Conservation (phyloP, 345 rosid species). For the Punica granatum region DNA sequence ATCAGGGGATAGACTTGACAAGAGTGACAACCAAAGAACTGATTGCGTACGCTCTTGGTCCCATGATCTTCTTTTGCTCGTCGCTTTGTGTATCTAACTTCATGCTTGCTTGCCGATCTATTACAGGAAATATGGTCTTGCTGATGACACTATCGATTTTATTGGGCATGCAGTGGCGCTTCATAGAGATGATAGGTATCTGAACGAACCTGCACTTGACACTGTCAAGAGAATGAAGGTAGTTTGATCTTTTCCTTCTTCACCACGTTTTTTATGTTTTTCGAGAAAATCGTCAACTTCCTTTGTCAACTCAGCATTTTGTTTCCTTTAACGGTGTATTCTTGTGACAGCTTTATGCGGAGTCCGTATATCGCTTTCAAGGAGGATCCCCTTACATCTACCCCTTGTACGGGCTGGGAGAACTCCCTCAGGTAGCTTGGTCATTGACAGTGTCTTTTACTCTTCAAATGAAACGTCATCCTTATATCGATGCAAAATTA, state of each 20-base stretch:
- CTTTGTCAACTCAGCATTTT: neutral
- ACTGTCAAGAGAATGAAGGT: slow-evolving; percentile 98
- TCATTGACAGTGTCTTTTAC: neutral
- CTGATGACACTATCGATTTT: slow-evolving; percentile 74
- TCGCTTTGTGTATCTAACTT: neutral
- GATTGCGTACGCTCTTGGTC: slow-evolving; percentile 60
- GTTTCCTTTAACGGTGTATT: neutral
- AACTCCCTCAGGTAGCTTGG: slow-evolving; percentile 81
- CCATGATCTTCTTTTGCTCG: neutral
- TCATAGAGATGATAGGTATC: slow-evolving; percentile 77
- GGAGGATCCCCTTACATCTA: slow-evolving; percentile 97
- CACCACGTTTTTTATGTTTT: neutral
- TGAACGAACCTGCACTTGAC: slow-evolving; percentile 81
- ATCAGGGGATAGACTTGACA: slow-evolving; percentile 86
- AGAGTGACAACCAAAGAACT: slow-evolving; percentile 74
- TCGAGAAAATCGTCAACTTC: neutral
- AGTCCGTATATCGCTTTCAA: slow-evolving; percentile 93
- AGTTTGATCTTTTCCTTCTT: neutral
- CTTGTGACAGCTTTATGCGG: slow-evolving; percentile 58
- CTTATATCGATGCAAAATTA: neutral
- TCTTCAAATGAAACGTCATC: neutral
- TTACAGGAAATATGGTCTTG: slow-evolving; percentile 83
- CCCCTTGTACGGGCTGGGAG: slow-evolving; percentile 94
- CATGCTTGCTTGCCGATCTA: slow-evolving; percentile 2
- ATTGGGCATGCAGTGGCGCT: slow-evolving; percentile 97